Evolutionary conservation across 768 basidiomycete species (phyloP), one percentile per base, ranked within the genome.

Genomic region (Lactifluus volemus): DNA sequence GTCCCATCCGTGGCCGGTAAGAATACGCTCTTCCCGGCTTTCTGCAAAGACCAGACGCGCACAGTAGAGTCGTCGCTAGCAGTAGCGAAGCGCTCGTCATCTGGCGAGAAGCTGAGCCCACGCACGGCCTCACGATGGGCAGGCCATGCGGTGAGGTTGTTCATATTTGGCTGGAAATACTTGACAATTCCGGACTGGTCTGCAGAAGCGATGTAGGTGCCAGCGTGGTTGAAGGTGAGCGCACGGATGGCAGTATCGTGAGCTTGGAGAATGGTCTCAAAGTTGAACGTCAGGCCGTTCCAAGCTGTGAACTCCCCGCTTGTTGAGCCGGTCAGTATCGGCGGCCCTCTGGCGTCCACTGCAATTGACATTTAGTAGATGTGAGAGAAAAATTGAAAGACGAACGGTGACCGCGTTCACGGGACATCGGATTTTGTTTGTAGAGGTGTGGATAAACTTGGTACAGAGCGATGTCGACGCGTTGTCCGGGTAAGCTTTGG

Each of bases 101-200:
- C 86, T 14, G 95, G 93, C 67, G 25, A 25, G 25, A 25, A 25
- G 25, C 25, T 25, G 25, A 25, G 25, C 25, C 25, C 25, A 25
- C 25, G 25, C 25, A 25, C 25, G 2, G 25, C 25, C 25, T 25
- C 25, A n/a, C 88, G 81, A n/a, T 97, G 96, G 0, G 93, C 97
- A 49, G 87, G 81, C 84, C 93, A 96, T 17, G 91, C 91, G 6
- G 89, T 92, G 67, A 99, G 76, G 71, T 99, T 99, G 79, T 98
- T 99, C 90, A 98, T 94, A 73, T 98, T 97, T 38, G 92, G 92
- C 66, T 98, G 94, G 70, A 98, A 99, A 75, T 98, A 99, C 74
- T 99, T 99, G 79, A 99, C 93, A 61, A 92, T 81, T 9, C 97
- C 97, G 41, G 79, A 84, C 71, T 94, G 92, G 77, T 99, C 97